A percentile compares a stretch with the other conserved stretches of the same genome.
Conservation (phyloP, 441 rosid genomes). For the Bruguiera hainesii region DNA sequence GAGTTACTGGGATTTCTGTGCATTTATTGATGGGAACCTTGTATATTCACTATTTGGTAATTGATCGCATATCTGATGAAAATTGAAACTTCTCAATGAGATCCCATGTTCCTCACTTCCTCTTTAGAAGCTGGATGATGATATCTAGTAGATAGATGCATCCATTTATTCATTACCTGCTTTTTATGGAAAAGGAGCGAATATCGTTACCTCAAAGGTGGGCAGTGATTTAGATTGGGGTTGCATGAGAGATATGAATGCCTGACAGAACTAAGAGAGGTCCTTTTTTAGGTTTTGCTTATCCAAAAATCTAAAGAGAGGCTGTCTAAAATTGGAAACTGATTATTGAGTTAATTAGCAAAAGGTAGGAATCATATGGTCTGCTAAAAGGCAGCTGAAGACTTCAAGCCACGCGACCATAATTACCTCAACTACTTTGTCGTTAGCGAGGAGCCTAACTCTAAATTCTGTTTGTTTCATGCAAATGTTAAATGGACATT, state of each 20-base stretch:
- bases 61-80: not conserved
- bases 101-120: not conserved
- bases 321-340: constrained; percentile 6
- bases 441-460: not conserved
- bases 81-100: not conserved
- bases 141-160: not conserved
- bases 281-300: not conserved
- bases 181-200: not conserved
- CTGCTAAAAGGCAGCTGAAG: not conserved
- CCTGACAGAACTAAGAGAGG: not conserved
- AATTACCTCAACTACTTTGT: not conserved
- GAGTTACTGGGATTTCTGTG: no score
- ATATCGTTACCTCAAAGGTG: not conserved
- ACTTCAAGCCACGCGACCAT: not conserved
- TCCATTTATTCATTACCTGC: not conserved
- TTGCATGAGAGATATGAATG: constrained; percentile 8
- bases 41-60: no score
- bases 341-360: not conserved
- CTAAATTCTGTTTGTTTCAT: not conserved
- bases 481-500: not conserved
- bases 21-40: not conserved
- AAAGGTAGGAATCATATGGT: not conserved
- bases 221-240: not conserved
- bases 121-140: not conserved
- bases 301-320: not conserved